Base-by-base conservation (phyloP, 2,329 filamentous ascomycete species). In the Nigrospora sphaerica region DNA sequence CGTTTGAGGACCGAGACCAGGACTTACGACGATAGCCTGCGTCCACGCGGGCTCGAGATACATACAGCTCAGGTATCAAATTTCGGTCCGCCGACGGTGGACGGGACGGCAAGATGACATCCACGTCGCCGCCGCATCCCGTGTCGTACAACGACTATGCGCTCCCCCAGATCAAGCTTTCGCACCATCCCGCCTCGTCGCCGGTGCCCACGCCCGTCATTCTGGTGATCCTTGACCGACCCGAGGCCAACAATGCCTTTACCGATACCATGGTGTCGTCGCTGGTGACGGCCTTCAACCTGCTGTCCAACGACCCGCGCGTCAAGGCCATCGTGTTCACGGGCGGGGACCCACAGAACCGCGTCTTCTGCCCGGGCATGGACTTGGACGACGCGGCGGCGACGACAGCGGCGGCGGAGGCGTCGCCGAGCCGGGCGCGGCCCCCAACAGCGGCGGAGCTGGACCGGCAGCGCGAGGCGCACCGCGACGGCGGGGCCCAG, bases 241-340 rank as follows among this genome's bases (percentile, higher is more conserved):
- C 84, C 0, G 62, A 68, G 12, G 79, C 80, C 49, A 73, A 82
- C 65, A 88, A 88, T 73, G 83, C 81, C 49, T 87, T 88, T 64
- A 87, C 81, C 3, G 67, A 73, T 17, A 69, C 65, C 13, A 87
- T 88, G 81, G 75, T 77, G 55, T 57, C 65, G 14, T 82, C 84
- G 55, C 70, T 88, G 31, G 73, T 79, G 48, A 53, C 64, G 3
- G 78, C 77, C 39, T 77, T 77, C 57, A 58, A 63, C 45, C 58
- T 73, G 10, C 66, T 82, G 28, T 75, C 77, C 23, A 48, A 62
- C 28, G 79, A 82, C 62, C 64, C 69, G 3, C 72, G 79, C 37
- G 77, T 82, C 14, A 73, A 71, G 42, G 67, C 65, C 54, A 68
- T 82, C 44, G 73, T 82, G 18, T 62, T 83, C 42, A 77, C 78